phyloP scores from a whole-genome alignment of 371 early-diverging fungal species.

The Mortierella sp. region DNA sequence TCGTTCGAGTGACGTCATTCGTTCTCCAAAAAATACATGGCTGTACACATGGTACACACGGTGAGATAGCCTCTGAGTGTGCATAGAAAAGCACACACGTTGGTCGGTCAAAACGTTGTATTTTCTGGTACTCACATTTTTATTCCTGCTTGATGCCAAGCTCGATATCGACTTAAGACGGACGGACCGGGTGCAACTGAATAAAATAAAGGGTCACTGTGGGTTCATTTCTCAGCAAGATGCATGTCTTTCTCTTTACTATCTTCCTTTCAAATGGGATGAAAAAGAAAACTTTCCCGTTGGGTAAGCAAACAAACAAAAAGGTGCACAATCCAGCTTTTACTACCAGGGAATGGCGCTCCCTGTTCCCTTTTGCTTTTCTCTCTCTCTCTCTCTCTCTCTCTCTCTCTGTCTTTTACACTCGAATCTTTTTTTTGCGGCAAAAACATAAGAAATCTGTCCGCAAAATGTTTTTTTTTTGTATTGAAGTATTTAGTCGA shows the following conservation, averaged over 20 bases:
- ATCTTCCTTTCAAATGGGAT: background rate
- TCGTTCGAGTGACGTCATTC: too few relatives aligned
- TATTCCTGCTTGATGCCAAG: background rate
- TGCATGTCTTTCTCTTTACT: background rate
- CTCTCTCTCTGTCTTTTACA: background rate
- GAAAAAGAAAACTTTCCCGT: conserved; percentile 6
- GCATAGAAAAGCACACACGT: background rate
- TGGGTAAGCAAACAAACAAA: background rate
- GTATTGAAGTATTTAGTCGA: too few relatives aligned
- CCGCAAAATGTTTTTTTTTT: too few relatives aligned
- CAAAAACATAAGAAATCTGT: too few relatives aligned
- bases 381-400: background rate
- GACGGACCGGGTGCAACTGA: background rate
- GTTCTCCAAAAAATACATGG: background rate
- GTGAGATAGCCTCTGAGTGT: background rate
- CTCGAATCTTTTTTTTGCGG: too few relatives aligned
- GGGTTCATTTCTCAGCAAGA: background rate
- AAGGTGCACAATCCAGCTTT: background rate
- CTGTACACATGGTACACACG: background rate
- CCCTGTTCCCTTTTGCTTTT: background rate
- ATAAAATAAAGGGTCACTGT: background rate
- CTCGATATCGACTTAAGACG: background rate
- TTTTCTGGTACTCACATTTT: too few relatives aligned
- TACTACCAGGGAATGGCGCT: conserved; percentile 1
- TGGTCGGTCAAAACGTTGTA: too few relatives aligned